Evolutionary conservation across 306 rosid genomes (phyloP).

Genomic region (Corylus avellana): DNA sequence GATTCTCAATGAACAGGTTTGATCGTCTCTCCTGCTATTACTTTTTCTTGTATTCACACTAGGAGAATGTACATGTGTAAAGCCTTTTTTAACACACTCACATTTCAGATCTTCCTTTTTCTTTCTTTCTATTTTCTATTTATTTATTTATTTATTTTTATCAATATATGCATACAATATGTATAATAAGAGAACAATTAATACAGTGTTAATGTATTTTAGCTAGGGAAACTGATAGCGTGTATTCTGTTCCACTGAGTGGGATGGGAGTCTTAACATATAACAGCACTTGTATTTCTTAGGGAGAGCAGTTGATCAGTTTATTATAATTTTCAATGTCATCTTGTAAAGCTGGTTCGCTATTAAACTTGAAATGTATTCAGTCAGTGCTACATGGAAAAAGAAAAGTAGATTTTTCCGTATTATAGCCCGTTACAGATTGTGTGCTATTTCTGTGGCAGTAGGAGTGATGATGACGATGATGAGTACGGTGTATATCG

Average conservation of each 20-base stretch:
- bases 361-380: conserved; percentile 8
- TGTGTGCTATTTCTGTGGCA: conserved; percentile 34
- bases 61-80: background rate
- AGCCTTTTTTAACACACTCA: conserved; percentile 25
- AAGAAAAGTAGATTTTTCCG: background rate
- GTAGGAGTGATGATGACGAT: conserved; percentile 75
- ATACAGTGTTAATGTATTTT: background rate
- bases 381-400: conserved; percentile 4
- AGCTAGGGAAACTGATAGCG: conserved; percentile 4
- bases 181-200: background rate
- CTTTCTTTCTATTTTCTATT: no score
- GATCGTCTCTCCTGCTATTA: conserved; percentile 12
- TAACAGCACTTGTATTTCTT: background rate
- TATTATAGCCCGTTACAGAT: conserved; percentile 26
- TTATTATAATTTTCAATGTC: conserved; percentile 12
- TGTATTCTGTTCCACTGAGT: background rate
- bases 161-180: conserved; percentile 10
- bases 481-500: conserved; percentile 60
- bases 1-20: conserved; percentile 54
- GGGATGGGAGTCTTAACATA: conserved; percentile 3
- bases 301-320: conserved; percentile 6
- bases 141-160: background rate
- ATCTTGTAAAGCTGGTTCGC: conserved; percentile 8
- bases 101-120: background rate
- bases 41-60: conserved; percentile 21